phyloP scores from a whole-genome alignment of 2,329 filamentous ascomycete genomes.

The Biscogniauxia marginata region DNA sequence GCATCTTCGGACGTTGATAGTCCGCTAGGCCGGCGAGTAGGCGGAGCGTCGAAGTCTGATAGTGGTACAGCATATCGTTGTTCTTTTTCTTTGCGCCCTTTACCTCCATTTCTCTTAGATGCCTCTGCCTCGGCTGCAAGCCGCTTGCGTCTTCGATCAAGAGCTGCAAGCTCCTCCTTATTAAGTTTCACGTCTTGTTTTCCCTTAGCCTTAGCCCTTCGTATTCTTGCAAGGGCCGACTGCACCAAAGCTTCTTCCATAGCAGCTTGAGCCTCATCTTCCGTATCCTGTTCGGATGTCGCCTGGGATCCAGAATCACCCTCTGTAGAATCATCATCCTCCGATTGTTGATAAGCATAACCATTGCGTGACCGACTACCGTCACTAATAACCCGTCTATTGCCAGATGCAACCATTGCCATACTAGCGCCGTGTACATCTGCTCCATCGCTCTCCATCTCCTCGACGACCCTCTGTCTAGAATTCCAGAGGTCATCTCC shows the following conservation, averaged over 20 bases:
- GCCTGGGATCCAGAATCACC: slow-evolving; percentile 44
- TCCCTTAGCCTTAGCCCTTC: slow-evolving; percentile 72
- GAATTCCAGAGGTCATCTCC: slow-evolving; percentile 39
- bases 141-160: slow-evolving; percentile 67
- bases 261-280: slow-evolving; percentile 56
- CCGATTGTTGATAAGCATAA: slow-evolving; percentile 36
- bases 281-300: slow-evolving; percentile 47
- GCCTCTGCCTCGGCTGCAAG: slow-evolving; percentile 50
- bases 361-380: slow-evolving; percentile 39
- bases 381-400: slow-evolving; percentile 57
- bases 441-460: slow-evolving; percentile 61
- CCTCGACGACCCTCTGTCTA: slow-evolving; percentile 58
- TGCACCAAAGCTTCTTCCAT: slow-evolving; percentile 75
- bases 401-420: slow-evolving; percentile 37
- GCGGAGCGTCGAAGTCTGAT: slow-evolving; percentile 47
- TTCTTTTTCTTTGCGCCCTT: slow-evolving; percentile 41
- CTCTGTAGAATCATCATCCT: slow-evolving; percentile 50
- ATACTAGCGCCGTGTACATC: slow-evolving; percentile 56
- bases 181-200: slow-evolving; percentile 77
- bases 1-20: slow-evolving; percentile 34
- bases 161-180: slow-evolving; percentile 74
- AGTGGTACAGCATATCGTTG: slow-evolving; percentile 54
- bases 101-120: slow-evolving; percentile 41
- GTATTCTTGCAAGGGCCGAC: slow-evolving; percentile 76
- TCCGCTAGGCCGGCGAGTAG: slow-evolving; percentile 36